A percentile compares a stretch with the other conserved stretches of the same genome.
Conservation (phyloP, 371 early-diverging fungal genomes). For the Batrachochytrium dendrobatidis region DNA sequence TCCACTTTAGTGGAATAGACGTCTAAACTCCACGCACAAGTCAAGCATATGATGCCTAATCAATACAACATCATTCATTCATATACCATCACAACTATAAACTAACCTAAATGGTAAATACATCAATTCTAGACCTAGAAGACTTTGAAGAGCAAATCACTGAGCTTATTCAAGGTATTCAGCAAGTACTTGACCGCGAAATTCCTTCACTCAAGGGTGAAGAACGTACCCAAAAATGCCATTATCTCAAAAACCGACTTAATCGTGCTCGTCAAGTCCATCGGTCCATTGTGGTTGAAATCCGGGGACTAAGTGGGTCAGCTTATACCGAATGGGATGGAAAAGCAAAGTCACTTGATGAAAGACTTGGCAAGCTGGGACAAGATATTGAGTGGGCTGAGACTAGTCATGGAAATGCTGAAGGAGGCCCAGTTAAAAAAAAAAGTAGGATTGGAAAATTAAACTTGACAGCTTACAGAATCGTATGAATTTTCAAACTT, state of each 20-base stretch:
- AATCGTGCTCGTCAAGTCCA: slow-evolving; percentile 43
- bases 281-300: slow-evolving; percentile 44
- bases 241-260: slow-evolving; percentile 42
- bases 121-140: slow-evolving; percentile 33
- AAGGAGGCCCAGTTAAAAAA: slow-evolving; percentile 8
- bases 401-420: slow-evolving; percentile 13
- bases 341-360: slow-evolving; percentile 37
- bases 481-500: too few species aligned
- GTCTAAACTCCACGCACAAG: too few species aligned
- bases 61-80: too few species aligned
- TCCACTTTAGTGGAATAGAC: too few species aligned
- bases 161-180: slow-evolving; percentile 38
- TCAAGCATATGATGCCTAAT: too few species aligned
- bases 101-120: too few species aligned
- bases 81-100: too few species aligned
- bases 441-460: slow-evolving; percentile 15
- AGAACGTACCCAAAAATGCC: slow-evolving; percentile 49
- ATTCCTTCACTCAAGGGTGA: slow-evolving; percentile 37
- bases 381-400: slow-evolving; percentile 54
- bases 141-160: slow-evolving; percentile 51
- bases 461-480: too few species aligned
- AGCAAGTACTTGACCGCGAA: slow-evolving; percentile 32
- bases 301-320: slow-evolving; percentile 30
- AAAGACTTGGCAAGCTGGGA: slow-evolving; percentile 30
- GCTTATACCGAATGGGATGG: slow-evolving; percentile 28